phyloP scores from a whole-genome alignment of 345 rosid genomes.

The Eucalyptus marginata region DNA sequence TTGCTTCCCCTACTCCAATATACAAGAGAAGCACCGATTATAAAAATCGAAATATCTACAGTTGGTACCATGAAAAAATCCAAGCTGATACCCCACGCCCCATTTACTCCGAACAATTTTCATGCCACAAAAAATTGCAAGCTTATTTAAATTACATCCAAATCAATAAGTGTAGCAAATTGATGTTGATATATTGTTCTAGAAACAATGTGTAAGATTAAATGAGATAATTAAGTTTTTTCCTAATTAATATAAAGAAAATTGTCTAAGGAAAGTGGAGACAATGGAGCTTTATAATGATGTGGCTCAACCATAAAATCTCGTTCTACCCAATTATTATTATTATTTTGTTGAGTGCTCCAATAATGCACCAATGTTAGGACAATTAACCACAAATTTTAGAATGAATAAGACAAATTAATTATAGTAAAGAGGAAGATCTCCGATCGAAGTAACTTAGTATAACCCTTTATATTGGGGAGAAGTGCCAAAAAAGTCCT shows the following conservation, averaged over 20 bases:
- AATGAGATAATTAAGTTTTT: neutral
- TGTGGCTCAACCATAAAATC: neutral
- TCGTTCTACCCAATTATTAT: neutral
- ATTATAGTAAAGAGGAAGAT: no score
- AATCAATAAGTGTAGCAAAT: no score
- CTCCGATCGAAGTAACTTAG: no score
- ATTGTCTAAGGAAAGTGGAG: neutral
- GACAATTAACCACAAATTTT: no score
- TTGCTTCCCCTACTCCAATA: neutral
- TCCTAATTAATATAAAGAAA: neutral
- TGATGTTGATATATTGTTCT: neutral
- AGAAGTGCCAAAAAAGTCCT: no score
- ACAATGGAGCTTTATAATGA: neutral
- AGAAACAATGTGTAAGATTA: neutral
- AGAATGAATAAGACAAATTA: no score
- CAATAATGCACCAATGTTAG: no score
- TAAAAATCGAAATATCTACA: neutral
- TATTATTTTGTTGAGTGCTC: no score
- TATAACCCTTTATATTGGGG: no score
- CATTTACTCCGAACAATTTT: neutral
- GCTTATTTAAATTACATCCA: neutral
- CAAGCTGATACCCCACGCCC: accelerated
- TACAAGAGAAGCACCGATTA: neutral
- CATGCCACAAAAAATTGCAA: neutral
- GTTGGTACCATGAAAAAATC: neutral